Percentiles rank a stretch among this genome's conserved stretches.
Conservation (phyloP, 2,329 filamentous ascomycete species). For the Talaromyces sp. region DNA sequence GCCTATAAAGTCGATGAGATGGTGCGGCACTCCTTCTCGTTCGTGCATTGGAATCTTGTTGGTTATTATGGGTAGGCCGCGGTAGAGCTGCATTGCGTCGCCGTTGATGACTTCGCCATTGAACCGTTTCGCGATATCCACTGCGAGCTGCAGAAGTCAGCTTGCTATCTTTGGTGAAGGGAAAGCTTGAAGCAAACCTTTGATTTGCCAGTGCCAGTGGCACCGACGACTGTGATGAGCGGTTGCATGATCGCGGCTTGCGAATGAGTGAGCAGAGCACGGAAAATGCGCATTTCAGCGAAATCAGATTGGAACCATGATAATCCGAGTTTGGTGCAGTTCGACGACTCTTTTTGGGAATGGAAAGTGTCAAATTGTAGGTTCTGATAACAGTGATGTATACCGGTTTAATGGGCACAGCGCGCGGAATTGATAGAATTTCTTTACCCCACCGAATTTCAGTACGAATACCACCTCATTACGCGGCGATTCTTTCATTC, state of each 20-base stretch:
- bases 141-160: slow-evolving; percentile 65
- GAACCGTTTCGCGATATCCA: slow-evolving; percentile 77
- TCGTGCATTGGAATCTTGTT: slow-evolving; percentile 82
- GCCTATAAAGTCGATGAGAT: slow-evolving; percentile 76
- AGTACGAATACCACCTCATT: neutral
- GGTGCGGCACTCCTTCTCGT: slow-evolving; percentile 76
- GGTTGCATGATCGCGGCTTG: slow-evolving; percentile 46
- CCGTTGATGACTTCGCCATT: slow-evolving; percentile 95
- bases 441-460: neutral
- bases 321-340: neutral
- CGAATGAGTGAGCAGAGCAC: slow-evolving; percentile 24
- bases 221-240: slow-evolving; percentile 77
- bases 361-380: neutral
- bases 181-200: slow-evolving; percentile 54
- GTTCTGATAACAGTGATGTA: neutral
- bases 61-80: slow-evolving; percentile 86
- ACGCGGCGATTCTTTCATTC: neutral
- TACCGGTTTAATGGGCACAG: neutral
- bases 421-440: neutral
- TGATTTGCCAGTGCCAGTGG: slow-evolving; percentile 91
- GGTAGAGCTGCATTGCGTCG: slow-evolving; percentile 97
- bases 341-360: neutral
- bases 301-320: neutral
- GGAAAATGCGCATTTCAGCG: slow-evolving; percentile 29
- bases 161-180: slow-evolving; percentile 26